These are phyloP conservation scores for Aspergillus fischeri DNA, from an alignment of 2,329 filamentous ascomycete species.

Conservation along the genomic window DNA sequence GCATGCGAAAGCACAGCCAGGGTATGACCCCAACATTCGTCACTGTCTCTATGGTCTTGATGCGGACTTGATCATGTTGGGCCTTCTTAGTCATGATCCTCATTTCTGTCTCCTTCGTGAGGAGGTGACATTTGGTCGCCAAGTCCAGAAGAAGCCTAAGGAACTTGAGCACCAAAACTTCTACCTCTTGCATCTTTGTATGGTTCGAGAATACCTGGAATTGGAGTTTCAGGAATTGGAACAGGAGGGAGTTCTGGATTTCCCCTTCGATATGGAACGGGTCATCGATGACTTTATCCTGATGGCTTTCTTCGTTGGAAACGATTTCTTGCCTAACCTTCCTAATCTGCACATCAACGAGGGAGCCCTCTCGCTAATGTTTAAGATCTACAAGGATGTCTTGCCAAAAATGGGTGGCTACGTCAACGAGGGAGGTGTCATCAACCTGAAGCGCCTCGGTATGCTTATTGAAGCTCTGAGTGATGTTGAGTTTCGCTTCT, in stretches of 20 bases:
- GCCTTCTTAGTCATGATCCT: constrained; percentile 92
- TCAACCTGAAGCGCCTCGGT: constrained; percentile 77
- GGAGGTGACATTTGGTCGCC: constrained; percentile 93
- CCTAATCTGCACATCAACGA: constrained; percentile 98
- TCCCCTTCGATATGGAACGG: constrained; percentile 87
- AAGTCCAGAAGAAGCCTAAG: constrained; percentile 83
- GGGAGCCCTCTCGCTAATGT: constrained; percentile 94
- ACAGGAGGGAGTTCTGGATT: constrained; percentile 64
- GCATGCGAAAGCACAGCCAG: constrained; percentile 89
- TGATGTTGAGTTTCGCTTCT: constrained; percentile 86
- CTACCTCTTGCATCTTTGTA: constrained; percentile 93
- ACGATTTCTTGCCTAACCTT: constrained; percentile 96
- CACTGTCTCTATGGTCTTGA: constrained; percentile 97
- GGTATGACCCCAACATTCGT: constrained; percentile 87
- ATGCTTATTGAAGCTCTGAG: constrained; percentile 77
- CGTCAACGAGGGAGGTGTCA: constrained; percentile 90
- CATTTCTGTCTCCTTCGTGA: constrained; percentile 97
- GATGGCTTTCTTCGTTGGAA: constrained; percentile 99
- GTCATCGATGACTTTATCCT: constrained; percentile 99
- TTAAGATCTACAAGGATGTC: constrained; percentile 88
- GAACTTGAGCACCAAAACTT: constrained; percentile 99
- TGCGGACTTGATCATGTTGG: constrained; percentile 97
- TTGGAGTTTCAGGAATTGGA: constrained; percentile 94
- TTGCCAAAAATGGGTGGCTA: constrained; percentile 86
- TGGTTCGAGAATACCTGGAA: constrained; percentile 94